Percentiles rank a stretch among this genome's conserved stretches.
phyloP scores from a whole-genome alignment of 2,329 filamentous ascomycete genomes.

The Cryphonectria carpinicola region DNA sequence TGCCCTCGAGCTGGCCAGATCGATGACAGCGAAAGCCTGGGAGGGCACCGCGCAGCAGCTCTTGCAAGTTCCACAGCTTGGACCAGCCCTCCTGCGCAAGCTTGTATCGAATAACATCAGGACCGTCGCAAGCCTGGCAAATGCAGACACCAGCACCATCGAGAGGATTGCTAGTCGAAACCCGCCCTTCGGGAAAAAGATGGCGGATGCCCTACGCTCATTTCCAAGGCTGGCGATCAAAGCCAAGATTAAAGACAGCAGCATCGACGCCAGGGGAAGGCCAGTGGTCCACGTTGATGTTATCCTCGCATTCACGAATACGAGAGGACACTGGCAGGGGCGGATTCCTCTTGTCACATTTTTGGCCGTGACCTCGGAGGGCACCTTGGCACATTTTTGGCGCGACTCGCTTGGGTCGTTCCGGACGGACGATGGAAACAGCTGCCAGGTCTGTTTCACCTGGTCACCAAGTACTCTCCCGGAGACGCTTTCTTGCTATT shows the following conservation, averaged over 20 bases:
- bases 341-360: slow-evolving; percentile 72
- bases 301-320: slow-evolving; percentile 73
- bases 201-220: slow-evolving; percentile 65
- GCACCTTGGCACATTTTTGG: slow-evolving; percentile 71
- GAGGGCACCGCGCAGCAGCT: slow-evolving; percentile 84
- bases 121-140: slow-evolving; percentile 71
- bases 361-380: slow-evolving; percentile 72
- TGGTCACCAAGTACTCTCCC: slow-evolving; percentile 57
- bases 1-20: slow-evolving; percentile 77
- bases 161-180: slow-evolving; percentile 79
- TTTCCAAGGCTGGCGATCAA: slow-evolving; percentile 67
- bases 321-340: slow-evolving; percentile 64
- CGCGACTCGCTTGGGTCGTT: slow-evolving; percentile 66
- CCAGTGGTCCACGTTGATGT: slow-evolving; percentile 64
- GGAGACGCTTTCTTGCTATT: slow-evolving; percentile 66
- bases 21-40: slow-evolving; percentile 76
- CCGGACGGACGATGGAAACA: slow-evolving; percentile 53
- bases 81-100: slow-evolving; percentile 74
- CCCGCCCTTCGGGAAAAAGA: slow-evolving; percentile 77
- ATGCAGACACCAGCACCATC: slow-evolving; percentile 70
- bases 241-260: slow-evolving; percentile 20
- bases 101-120: slow-evolving; percentile 72
- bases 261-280: not conserved
- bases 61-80: slow-evolving; percentile 80
- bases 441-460: slow-evolving; percentile 60